Base-by-base conservation (phyloP, 441 rosid species). In the Dalechampia spathulata region DNA sequence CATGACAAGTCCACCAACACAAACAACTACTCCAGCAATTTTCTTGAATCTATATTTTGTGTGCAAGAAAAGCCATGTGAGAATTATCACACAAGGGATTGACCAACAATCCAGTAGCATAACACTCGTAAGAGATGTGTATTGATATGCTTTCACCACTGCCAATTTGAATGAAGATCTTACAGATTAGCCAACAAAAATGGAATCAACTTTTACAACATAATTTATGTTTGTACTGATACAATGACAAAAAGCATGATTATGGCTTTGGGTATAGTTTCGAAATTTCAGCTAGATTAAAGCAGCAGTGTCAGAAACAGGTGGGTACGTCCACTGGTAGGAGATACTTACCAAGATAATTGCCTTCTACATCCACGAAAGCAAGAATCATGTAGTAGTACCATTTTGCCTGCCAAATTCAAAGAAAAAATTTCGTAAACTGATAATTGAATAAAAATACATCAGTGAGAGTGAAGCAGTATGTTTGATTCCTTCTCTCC, bases 91-190 rank as follows among this genome's bases (percentile, higher is more conserved):
- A 0, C 80, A 74, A 1, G 99, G 97, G 50, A 93, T 87, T 16
- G 93, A 53, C 99, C 99, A 93, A 60, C 99, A 93, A 67, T 93
- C 97, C 16, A 93, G 75, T 61, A 93, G 80, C 97, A 90, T 93
- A 49, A 93, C 79, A 55, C 97, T 93, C 23, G 99, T 93, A 50
- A 93, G 58, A 43, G 95, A 81, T 44, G 96, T 83, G 77, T 87
- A 77, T 76, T 93, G 93, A 70, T 87, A 82, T 41, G 99, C 95
- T 83, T 93, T 93, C 70, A 85, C 95, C 79, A 83, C 96, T 93
- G 83, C 49, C 44, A 52, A 64, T 23, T 27, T 60, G 7, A 54
- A 36, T 43, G 6, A 60, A 30, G 34, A 30, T 30, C n/a, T 36
- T 10, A 48, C 15, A 15, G 19, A 40, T 23, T 43, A 51, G 55